phyloP scores from a whole-genome alignment of 2,329 filamentous ascomycete species.

The Didymella arachidicola region DNA sequence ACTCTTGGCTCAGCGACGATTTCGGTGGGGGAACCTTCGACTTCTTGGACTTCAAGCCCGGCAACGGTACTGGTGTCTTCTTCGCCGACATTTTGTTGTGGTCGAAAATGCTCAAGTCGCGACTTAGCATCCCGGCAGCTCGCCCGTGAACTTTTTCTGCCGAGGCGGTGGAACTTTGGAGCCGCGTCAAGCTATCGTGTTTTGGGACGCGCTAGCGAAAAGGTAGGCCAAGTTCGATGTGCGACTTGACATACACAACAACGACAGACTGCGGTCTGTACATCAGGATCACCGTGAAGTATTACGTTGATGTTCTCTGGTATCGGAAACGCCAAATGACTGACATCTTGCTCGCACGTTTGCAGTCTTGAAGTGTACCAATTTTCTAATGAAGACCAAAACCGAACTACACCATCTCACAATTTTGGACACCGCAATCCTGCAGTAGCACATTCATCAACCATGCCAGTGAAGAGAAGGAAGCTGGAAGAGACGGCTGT shows the following conservation, averaged over 20 bases:
- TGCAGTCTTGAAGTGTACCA: too few species aligned
- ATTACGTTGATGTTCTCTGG: too few species aligned
- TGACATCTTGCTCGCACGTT: background rate
- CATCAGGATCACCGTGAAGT: background rate
- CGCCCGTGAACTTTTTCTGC: constrained; percentile 42
- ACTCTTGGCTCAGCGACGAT: constrained; percentile 47
- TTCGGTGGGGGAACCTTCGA: constrained; percentile 30
- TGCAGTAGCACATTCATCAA: background rate
- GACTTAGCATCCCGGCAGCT: constrained; percentile 23
- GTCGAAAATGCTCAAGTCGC: constrained; percentile 23
- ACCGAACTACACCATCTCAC: background rate
- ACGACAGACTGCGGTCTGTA: background rate
- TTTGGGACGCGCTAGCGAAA: constrained; percentile 28
- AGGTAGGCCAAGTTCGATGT: constrained; percentile 23
- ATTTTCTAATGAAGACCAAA: background rate
- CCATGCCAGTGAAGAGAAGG: constrained; percentile 46
- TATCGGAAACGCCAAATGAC: background rate
- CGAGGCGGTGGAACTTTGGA: background rate
- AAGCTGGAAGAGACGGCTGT: constrained; percentile 25
- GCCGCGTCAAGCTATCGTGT: constrained; percentile 3
- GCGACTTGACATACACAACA: constrained; percentile 1
- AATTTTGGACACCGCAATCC: background rate
- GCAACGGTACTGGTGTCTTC: constrained; percentile 46
- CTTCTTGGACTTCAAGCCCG: constrained; percentile 41
- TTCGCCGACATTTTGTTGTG: constrained; percentile 47